phyloP scores from a whole-genome alignment of 495 filamentous ascomycete species.

The Hypoxylon lienhwacheense region DNA sequence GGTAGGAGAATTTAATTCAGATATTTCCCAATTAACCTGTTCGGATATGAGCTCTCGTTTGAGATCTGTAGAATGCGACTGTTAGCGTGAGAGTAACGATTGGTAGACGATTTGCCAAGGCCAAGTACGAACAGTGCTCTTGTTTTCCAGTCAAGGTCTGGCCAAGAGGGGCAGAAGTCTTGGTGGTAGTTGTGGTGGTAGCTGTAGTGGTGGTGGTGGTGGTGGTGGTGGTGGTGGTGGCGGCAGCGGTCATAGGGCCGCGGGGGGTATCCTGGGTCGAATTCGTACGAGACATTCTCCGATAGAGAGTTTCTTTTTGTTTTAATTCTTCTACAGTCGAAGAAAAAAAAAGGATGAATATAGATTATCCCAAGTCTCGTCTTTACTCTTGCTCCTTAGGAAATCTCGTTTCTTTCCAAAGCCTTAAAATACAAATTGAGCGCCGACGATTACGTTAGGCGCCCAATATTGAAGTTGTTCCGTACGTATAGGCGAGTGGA shows the following conservation, averaged over 20 bases:
- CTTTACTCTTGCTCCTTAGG: background rate
- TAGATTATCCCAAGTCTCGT: constrained; percentile 1
- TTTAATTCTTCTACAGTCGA: background rate
- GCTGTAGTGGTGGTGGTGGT: too few relatives aligned
- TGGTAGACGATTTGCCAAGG: background rate
- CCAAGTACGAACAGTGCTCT: constrained; percentile 78
- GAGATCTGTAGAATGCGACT: constrained; percentile 64
- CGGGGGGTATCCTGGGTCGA: constrained; percentile 30
- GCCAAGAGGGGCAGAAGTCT: constrained; percentile 29
- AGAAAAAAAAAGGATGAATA: background rate
- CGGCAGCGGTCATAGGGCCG: constrained; percentile 12
- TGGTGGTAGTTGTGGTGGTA: constrained; percentile 7
- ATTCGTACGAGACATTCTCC: constrained; percentile 34
- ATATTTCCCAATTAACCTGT: constrained; percentile 86
- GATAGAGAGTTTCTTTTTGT: background rate
- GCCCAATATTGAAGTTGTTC: too few relatives aligned
- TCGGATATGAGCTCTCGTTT: constrained; percentile 92
- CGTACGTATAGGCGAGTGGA: constrained; percentile 8
- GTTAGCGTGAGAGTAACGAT: constrained; percentile 34
- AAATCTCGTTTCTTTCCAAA: background rate
- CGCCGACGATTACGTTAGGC: background rate
- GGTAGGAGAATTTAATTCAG: constrained; percentile 89
- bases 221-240: too few relatives aligned
- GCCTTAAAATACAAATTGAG: background rate
- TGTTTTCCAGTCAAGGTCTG: constrained; percentile 84